Conservation (phyloP, 192 early-diverging fungal species). For the Irineochytrium annulatum region DNA sequence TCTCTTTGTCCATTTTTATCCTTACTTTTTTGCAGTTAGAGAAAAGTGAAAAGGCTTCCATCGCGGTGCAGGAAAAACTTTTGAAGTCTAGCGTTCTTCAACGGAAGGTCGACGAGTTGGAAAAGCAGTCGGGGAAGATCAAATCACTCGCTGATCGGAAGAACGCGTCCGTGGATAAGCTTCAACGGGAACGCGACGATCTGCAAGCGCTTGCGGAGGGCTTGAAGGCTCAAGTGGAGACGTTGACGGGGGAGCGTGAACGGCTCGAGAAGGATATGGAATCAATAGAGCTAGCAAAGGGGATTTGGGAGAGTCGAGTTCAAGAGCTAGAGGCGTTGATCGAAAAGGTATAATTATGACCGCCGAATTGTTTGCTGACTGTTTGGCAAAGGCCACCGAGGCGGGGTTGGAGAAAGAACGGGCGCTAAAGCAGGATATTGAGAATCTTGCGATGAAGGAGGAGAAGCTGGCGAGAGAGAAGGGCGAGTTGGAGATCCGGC, state of each 20-base stretch:
- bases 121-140: constrained; percentile 18
- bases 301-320: not conserved
- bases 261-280: not conserved
- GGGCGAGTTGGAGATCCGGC: not conserved
- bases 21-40: constrained; percentile 16
- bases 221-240: constrained; percentile 10
- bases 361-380: too few relatives aligned
- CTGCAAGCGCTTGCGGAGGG: constrained; percentile 5
- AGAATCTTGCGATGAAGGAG: not conserved
- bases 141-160: constrained; percentile 15
- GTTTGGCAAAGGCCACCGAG: constrained; percentile 5
- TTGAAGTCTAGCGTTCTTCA: constrained; percentile 3
- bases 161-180: constrained; percentile 13
- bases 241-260: not conserved
- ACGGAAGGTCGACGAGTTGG: constrained; percentile 20
- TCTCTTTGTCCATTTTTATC: not conserved
- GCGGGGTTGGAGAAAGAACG: not conserved
- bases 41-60: constrained; percentile 18
- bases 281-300: not conserved
- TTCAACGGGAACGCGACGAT: constrained; percentile 19
- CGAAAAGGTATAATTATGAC: too few relatives aligned
- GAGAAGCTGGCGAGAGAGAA: not conserved
- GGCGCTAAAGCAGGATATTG: not conserved
- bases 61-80: constrained; percentile 14
- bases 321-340: not conserved